A percentile compares a stretch with the other conserved stretches of the same genome.
These are phyloP conservation scores for Talaromyces stipitatus DNA, from an alignment of 495 filamentous ascomycete species.

Conservation along the genomic window DNA sequence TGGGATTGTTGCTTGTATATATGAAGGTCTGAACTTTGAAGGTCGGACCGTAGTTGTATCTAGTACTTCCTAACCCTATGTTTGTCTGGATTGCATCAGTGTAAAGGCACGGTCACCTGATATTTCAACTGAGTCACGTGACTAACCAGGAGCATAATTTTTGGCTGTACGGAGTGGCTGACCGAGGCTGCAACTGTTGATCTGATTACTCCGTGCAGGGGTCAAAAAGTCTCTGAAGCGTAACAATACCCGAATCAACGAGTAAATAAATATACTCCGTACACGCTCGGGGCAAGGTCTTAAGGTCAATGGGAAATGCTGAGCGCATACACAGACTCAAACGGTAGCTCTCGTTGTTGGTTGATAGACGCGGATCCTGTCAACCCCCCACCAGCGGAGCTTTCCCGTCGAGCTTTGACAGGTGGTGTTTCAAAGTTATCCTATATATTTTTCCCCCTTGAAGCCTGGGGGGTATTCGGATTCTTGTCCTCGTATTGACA, in stretches of 20 bases:
- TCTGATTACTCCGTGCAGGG: background rate
- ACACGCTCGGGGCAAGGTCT: no score
- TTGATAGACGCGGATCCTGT: background rate
- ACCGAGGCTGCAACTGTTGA: background rate
- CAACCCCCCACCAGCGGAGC: background rate
- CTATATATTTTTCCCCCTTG: background rate
- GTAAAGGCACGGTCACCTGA: no score
- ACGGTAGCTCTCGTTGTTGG: no score
- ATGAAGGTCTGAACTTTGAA: no score
- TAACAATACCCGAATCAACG: no score
- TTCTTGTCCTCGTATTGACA: background rate
- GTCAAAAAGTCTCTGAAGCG: background rate
- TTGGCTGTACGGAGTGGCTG: background rate
- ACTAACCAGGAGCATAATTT: background rate
- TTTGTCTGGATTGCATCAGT: no score
- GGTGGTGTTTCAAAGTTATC: background rate
- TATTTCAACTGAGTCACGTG: background rate
- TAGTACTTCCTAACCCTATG: no score
- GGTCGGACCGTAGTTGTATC: no score
- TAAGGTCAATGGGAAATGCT: no score
- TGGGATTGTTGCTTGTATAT: no score
- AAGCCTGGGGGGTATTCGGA: background rate
- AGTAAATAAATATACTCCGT: no score
- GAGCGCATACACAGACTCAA: no score
- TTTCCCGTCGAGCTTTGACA: background rate